Evolutionary conservation across 2,329 filamentous ascomycete genomes (phyloP), one percentile per base, ranked within the genome.

Genomic region (Arthrobotrys iridis): DNA sequence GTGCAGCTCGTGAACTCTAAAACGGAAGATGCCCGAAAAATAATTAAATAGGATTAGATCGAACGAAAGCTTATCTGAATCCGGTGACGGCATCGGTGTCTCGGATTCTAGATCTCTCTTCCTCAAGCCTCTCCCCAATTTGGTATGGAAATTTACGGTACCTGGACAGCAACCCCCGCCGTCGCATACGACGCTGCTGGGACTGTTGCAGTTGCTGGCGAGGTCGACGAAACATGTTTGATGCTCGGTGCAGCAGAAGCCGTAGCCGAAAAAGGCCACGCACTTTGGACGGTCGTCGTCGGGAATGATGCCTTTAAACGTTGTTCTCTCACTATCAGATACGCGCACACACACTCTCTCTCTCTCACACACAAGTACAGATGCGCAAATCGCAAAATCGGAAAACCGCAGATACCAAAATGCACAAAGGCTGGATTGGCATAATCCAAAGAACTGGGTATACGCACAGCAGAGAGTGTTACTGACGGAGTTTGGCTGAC

Each of bases 211-310:
- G 24, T 15, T 24, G 40, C 58, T 62, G 10, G 26, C 24, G 37
- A 46, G n/a, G 18, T 62, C 58, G 24, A 35, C 58, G 26, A 45
- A 46, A 40, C 58, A 46, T 30, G 37, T 40, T 46, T 62, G 58
- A 28, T 62, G 58, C 58, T 62, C 58, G 58, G 58, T 62, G 58
- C 58, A 62, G 18, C 40, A 62, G 26, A 62, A 62, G n/a, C 58
- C 58, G 28, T 62, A 62, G 15, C 58, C 58, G 30, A 62, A 62
- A 35, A 62, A 46, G n/a, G 37, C 18, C 13, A 62, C 26, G 18
- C 58, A 62, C 20, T 35, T 62, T 18, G 58, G 35, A 20, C 58
- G 40, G 41, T 45, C 13, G 26, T 62, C 58, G 40, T 62, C 26
- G 58, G 58, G 58, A 28, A 46, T 62, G 20, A 43, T 62, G 26